Percentiles rank a stretch among this genome's conserved stretches.
Conservation (phyloP, 2,329 filamentous ascomycete genomes). For the Phaeosphaeria sp. region DNA sequence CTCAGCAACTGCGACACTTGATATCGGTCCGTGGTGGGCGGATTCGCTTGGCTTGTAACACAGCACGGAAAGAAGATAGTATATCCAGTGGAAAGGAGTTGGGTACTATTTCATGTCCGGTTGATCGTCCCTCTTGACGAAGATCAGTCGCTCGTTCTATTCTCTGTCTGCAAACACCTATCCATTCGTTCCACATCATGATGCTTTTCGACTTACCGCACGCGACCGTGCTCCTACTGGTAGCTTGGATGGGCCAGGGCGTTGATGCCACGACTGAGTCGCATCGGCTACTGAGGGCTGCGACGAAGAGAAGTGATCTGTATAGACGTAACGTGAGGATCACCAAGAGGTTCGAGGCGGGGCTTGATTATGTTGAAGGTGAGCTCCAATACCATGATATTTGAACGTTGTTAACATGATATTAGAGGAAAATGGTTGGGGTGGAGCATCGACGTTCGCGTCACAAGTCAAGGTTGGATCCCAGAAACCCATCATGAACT, state of each 20-base stretch:
- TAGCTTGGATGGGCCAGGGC: constrained; percentile 19
- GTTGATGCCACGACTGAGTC: constrained; percentile 10
- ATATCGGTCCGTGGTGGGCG: not conserved
- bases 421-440: constrained; percentile 32
- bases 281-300: constrained; percentile 40
- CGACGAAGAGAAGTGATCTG: constrained; percentile 36
- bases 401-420: constrained; percentile 3
- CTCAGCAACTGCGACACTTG: not conserved
- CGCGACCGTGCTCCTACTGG: constrained; percentile 19
- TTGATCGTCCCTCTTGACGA: not conserved
- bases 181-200: constrained; percentile 11
- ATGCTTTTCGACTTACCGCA: constrained; percentile 18
- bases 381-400: constrained; percentile 1
- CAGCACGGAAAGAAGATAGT: not conserved
- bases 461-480: constrained; percentile 43
- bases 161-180: not conserved
- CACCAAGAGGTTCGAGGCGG: constrained; percentile 31
- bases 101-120: not conserved
- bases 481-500: constrained; percentile 38
- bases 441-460: constrained; percentile 37
- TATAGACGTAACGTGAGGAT: constrained; percentile 35
- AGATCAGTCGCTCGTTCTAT: not conserved
- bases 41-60: not conserved
- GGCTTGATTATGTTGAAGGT: constrained; percentile 46
- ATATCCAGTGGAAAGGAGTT: not conserved